Base-by-base conservation (phyloP, 371 early-diverging fungal genomes). In the Coemansia sp. region DNA sequence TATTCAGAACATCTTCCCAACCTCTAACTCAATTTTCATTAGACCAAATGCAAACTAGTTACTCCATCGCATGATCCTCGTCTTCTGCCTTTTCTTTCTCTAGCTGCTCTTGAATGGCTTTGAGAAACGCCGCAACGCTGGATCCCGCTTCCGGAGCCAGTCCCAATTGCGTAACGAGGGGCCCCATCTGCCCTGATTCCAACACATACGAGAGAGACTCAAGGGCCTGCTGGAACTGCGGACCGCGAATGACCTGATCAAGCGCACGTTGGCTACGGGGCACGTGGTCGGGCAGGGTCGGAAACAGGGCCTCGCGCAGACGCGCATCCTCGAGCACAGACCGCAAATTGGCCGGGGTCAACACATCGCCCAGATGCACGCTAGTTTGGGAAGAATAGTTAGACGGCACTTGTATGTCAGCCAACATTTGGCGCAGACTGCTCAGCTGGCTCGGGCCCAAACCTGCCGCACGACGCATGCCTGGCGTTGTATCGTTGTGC, bases 221-320 rank as follows among this genome's bases (percentile, higher is more conserved):
- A 44, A 91, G 74, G 40, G 90, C 85, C 77, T 89, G 87, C 52
- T 83, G 84, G 73, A 92, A 91, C 68, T 89, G 89, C 52, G 90
- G 86, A 32, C 87, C 86, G 23, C 83, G 79, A 1, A 89, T 80
- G 15, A 90, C 82, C 56, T 85, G 84, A 7, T 85, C 83, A 15
- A 90, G 73, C 44, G 87, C 83, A 51, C 83, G 86, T 11, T 80
- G 77, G 0, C 86, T 82, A 15, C 75, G 79, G 17, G 72, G 71
- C 4, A 77, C 58, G 8, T 78, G 72, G 41, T 86, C 86, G 3
- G 86, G 89, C 11, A 91, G 77, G 59, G 84, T 83, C 23, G 90
- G 89, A 70, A 88, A 90, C 56, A 92, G 71, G 3, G 87, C 79
- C 40, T 64, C 15, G 39, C 87, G 83, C 39, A 90, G 80, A 5